Percentiles rank a stretch among this genome's conserved stretches.
These are phyloP conservation scores for Psilocybe mexicana DNA, from an alignment of 1,284 basidiomycete genomes.

Conservation along the genomic window DNA sequence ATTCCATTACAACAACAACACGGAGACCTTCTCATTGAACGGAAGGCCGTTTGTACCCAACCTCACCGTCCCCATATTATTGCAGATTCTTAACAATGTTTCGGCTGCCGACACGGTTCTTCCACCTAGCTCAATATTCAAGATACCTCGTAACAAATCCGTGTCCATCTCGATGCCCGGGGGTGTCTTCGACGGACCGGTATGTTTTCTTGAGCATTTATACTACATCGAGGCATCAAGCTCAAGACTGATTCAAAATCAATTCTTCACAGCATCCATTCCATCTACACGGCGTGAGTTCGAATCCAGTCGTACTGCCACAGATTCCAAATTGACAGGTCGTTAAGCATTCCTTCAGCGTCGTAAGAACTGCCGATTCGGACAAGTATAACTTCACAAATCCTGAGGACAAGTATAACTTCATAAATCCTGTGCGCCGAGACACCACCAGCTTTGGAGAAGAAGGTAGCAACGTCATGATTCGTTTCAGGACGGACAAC, in stretches of 20 bases:
- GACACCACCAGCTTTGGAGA: slow-evolving; percentile 28
- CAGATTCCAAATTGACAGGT: too few relatives aligned
- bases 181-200: too few relatives aligned
- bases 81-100: too few relatives aligned
- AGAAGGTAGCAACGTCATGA: slow-evolving; percentile 15
- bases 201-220: slow-evolving; percentile 12
- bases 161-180: slow-evolving; percentile 30
- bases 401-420: slow-evolving; percentile 28
- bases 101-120: slow-evolving; percentile 31
- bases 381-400: slow-evolving; percentile 11
- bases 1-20: too few relatives aligned
- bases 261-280: slow-evolving; percentile 33
- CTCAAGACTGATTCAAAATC: not conserved
- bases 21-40: too few relatives aligned
- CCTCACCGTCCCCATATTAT: too few relatives aligned
- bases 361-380: slow-evolving; percentile 33
- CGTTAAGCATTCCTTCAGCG: slow-evolving; percentile 32
- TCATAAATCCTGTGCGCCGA: slow-evolving; percentile 32
- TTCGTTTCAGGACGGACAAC: slow-evolving; percentile 28
- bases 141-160: slow-evolving; percentile 19
- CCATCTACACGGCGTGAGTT: slow-evolving; percentile 41
- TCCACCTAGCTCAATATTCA: slow-evolving; percentile 29
- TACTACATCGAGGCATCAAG: too few relatives aligned
- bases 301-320: too few relatives aligned
- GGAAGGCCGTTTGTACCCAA: too few relatives aligned